Conservation (phyloP, 1,284 basidiomycete genomes). For the Ceratobasidium sp. region DNA sequence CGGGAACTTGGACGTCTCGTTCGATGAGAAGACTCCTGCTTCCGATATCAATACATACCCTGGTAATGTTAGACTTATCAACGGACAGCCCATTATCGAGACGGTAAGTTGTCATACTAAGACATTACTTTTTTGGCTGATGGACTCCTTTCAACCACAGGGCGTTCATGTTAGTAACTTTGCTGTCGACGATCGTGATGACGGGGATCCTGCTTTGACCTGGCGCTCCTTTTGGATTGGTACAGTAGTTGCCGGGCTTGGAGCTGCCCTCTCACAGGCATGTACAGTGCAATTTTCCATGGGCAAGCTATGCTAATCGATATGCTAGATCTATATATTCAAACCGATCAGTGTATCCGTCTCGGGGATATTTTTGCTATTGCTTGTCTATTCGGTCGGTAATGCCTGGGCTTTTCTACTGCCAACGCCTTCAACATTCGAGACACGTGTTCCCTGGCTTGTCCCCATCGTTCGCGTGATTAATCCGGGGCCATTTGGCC, state of each 20-base stretch:
- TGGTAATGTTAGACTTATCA: slow-evolving; percentile 44
- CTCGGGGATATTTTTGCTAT: slow-evolving; percentile 64
- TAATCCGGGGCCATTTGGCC: slow-evolving; percentile 63
- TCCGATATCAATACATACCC: not conserved
- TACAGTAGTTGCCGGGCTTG: slow-evolving; percentile 61
- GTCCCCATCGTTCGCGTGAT: slow-evolving; percentile 56
- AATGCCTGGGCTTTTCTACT: slow-evolving; percentile 56
- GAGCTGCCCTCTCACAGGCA: slow-evolving; percentile 60
- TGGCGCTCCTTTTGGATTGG: slow-evolving; percentile 65
- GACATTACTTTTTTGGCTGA: no score
- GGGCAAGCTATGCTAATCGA: slow-evolving; percentile 41
- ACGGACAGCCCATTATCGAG: slow-evolving; percentile 62
- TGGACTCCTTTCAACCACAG: slow-evolving; percentile 42
- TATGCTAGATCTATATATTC: slow-evolving; percentile 62
- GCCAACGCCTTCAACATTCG: slow-evolving; percentile 51
- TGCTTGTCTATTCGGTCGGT: slow-evolving; percentile 63
- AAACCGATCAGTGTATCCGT: slow-evolving; percentile 63
- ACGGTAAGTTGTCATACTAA: slow-evolving; percentile 6
- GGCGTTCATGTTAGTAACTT: slow-evolving; percentile 66
- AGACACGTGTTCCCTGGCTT: slow-evolving; percentile 52
- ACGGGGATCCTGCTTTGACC: slow-evolving; percentile 64
- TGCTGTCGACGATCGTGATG: slow-evolving; percentile 66
- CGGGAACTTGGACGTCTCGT: not conserved
- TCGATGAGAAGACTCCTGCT: slow-evolving; percentile 4
- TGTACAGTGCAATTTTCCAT: slow-evolving; percentile 38